Base-by-base conservation (phyloP, 2,329 filamentous ascomycete genomes). In the Fusarium musae region DNA sequence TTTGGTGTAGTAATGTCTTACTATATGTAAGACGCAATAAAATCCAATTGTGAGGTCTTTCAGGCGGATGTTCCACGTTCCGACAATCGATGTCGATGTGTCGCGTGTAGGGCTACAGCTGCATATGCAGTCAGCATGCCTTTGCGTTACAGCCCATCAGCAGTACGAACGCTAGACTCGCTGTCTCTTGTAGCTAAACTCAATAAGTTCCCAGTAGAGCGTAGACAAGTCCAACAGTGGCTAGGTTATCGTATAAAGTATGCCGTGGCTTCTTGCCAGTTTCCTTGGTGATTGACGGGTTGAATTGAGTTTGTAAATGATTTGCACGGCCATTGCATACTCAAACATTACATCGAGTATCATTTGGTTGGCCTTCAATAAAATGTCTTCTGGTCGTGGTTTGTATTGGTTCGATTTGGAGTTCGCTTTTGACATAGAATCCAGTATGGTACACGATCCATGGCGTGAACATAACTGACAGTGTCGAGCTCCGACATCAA, bases 1-100 rank as follows among this genome's bases (percentile, higher is more conserved):
- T 39, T 50, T 50, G 6, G 5, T 23, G 28, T 30, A 23, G 53
- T 30, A 21, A 43, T 57, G 50, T 63, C 47, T 66, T 59, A 32
- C 44, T 52, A 21, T n/a, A 17, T 50, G 42, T 64, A 58, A 74
- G 63, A 65, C 52, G 47, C 49, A 37, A 70, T 68, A n/a, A 10
- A 47, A 17, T 37, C 49, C 32, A 26, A 52, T 12, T 26, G 32
- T 75, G 50, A 59, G 59, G 44, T 63, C 53, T 44, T 52, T 15
- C 6, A 37, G 12, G 34, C 50, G 69, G 60, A 37, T 72, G 59
- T 64, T 50, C 54, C 64, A 63, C 49, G 40, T 63, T 72, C 62
- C 67, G 43, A n/a, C 19, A 43, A 28, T 23, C 59, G 28, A 36
- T 39, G 32, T 58, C 21, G 10, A 52, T 36, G 37, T 62, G 61